Conservation (phyloP, 805 yeast genomes). For the Yarrowia alimentaria region DNA sequence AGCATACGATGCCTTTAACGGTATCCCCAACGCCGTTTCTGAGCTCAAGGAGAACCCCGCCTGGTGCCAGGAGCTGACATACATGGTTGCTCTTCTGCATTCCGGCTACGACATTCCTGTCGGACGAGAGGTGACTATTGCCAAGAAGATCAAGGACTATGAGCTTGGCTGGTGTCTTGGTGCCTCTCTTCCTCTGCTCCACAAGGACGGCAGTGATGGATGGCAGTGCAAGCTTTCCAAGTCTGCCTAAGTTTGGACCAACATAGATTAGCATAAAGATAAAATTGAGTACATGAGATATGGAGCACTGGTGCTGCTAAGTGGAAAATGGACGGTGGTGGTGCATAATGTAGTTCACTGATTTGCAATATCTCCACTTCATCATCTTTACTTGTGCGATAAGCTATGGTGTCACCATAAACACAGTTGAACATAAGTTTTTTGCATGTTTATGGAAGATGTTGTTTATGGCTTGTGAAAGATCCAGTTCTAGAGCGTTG, state of each 20-base stretch:
- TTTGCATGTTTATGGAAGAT: no score
- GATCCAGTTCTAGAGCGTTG: no score
- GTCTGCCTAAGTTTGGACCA: not conserved
- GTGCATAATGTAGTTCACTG: no score
- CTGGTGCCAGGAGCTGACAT: slow-evolving; percentile 91
- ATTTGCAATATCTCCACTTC: no score
- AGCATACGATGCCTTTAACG: slow-evolving; percentile 70
- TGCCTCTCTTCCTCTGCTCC: slow-evolving; percentile 88
- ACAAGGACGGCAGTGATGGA: slow-evolving; percentile 29
- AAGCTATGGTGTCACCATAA: no score
- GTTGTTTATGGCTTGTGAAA: no score
- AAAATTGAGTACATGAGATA: no score
- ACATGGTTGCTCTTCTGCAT: slow-evolving; percentile 85
- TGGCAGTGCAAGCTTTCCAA: slow-evolving; percentile 31
- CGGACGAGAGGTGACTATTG: slow-evolving; percentile 85
- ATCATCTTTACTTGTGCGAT: no score
- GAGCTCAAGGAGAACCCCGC: slow-evolving; percentile 76
- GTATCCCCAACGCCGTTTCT: slow-evolving; percentile 64
- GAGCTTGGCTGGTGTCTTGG: slow-evolving; percentile 99
- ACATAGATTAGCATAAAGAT: no score
- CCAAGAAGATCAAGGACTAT: slow-evolving; percentile 80
- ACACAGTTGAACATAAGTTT: no score
- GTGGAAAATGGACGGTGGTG: no score
- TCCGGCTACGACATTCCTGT: slow-evolving; percentile 97
- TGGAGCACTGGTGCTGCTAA: no score